A percentile compares a stretch with the other conserved stretches of the same genome.
Conservation (phyloP, 371 early-diverging fungal genomes). For the Dinochytrium kinnereticum region DNA sequence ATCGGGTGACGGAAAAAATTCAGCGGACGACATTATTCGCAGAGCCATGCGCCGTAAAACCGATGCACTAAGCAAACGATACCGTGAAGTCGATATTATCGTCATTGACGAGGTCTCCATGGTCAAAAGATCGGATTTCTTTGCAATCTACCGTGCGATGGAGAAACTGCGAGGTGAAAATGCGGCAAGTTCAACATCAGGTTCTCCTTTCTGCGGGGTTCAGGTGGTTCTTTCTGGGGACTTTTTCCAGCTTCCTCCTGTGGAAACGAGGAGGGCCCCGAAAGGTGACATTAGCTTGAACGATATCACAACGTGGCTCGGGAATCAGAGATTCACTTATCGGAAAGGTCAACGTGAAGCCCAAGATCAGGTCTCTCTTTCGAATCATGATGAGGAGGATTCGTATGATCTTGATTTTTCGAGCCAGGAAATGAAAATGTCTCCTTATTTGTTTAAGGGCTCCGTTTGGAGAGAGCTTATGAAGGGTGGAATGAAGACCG, state of each 20-base stretch:
- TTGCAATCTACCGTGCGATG: constrained; percentile 37
- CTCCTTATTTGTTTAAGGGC: constrained; percentile 48
- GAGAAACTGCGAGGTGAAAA: constrained; percentile 27
- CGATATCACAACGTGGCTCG: background rate
- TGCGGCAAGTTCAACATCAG: too few species aligned
- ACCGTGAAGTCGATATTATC: constrained; percentile 47
- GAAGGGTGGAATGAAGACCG: constrained; percentile 32
- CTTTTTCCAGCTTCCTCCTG: constrained; percentile 68
- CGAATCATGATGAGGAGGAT: too few species aligned
- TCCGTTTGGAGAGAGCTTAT: constrained; percentile 40
- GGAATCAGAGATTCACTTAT: background rate
- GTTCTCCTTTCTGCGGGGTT: constrained; percentile 63
- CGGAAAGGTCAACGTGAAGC: background rate
- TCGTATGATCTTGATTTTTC: too few species aligned
- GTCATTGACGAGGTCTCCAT: constrained; percentile 67
- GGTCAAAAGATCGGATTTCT: constrained; percentile 49
- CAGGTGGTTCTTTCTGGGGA: constrained; percentile 65
- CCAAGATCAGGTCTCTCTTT: too few species aligned
- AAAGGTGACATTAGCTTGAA: background rate
- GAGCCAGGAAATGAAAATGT: background rate
- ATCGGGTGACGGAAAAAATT: background rate
- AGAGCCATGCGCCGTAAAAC: background rate
- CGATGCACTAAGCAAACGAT: constrained; percentile 26
- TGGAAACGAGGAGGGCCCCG: constrained; percentile 24
- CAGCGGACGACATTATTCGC: background rate